Evolutionary conservation across 805 yeast species (phyloP), one percentile per base, ranked within the genome.

Genomic region (Clavispora vitiphila): DNA sequence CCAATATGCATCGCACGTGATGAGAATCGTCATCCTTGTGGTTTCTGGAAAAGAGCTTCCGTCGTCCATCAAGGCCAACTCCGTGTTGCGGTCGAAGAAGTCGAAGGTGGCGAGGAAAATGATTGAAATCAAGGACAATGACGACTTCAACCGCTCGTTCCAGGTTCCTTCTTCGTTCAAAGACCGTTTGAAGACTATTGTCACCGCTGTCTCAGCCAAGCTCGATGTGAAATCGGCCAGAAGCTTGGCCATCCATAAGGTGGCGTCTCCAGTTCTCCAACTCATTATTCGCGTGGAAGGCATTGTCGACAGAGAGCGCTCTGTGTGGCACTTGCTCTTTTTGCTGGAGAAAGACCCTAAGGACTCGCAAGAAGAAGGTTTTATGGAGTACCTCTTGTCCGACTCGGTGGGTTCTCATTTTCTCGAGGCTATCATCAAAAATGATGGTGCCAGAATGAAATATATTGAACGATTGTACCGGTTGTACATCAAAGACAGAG

Each of bases 361-460:
- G 38, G 80, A 83, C 47, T 39, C 76, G 1, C 74, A 77, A 43
- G 93, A 86, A 53, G 90, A 77, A 48, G 79, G 93, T 0, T 89
- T 85, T 60, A 81, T 90, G 23, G 96, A 89, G 58, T 85, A 84
- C 54, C 69, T 90, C 41, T 65, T 91, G 27, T 78, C 93, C 8
- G 96, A 89, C 56, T 71, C 95, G 1, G 87, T 90, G n/a, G 99
- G 98, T 0, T 84, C 95, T 1, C 97, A 89, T 63, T 91, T 93
- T 67, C 69, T 91, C 21, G 88, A 93, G 61, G 74, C 81, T 15
- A 75, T 81, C 9, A 69, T 90, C 39, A 77, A 74, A 37, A 76
- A 75, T 44, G 81, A 83, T 47, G 74, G 74, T 10, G 74, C 63
- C 8, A 80, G 93, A 49, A 64, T 76, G 47, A 83, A 79, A 49